Base-by-base conservation (phyloP, 345 rosid genomes). In the Salix udensis region DNA sequence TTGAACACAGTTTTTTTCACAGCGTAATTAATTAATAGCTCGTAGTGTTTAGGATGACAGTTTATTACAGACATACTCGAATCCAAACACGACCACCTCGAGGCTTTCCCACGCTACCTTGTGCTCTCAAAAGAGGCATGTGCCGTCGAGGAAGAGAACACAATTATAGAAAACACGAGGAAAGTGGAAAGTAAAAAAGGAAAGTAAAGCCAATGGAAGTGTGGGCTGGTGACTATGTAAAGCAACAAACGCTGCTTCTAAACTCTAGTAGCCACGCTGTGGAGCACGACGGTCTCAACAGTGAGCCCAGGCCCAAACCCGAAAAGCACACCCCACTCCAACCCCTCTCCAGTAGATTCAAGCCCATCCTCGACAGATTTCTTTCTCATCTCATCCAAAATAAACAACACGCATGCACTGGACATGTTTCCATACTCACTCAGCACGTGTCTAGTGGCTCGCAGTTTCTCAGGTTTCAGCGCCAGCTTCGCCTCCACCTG, bases 271-370 rank as follows among this genome's bases (percentile, higher is more conserved):
- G 62, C 62, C 62, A 55, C 62, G 3, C 96, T 89, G 71, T 85
- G 97, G 66, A 92, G 68, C 62, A 89, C 97, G 5, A 92, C 88
- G 1, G 97, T 92, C 85, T 92, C 96, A 9, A 91, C 92, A 18
- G 91, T 88, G 24, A 92, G 90, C 1, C 97, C 96, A 28, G 97
- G 97, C 50, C 97, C 92, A 81, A 92, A 89, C 11, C 97, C 96
- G 67, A 92, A 88, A 24, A 88, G 86, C 48, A 91, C 94, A 9
- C 97, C 97, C 97, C 97, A 92, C 12, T 92, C 94, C 28, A 89
- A 79, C 34, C 96, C 97, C 79, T 92, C 96, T 2, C 97, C 97
- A 10, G 97, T 92, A 11, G 89, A 86, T 67, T 78, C 60, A 23
- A 85, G 84, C 68, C 91, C 91, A 46, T 89, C 87, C 19, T 89